Percentiles rank a stretch among this genome's conserved stretches.
Conservation (phyloP, 2,329 filamentous ascomycete genomes). For the Ophiostoma ulmi region DNA sequence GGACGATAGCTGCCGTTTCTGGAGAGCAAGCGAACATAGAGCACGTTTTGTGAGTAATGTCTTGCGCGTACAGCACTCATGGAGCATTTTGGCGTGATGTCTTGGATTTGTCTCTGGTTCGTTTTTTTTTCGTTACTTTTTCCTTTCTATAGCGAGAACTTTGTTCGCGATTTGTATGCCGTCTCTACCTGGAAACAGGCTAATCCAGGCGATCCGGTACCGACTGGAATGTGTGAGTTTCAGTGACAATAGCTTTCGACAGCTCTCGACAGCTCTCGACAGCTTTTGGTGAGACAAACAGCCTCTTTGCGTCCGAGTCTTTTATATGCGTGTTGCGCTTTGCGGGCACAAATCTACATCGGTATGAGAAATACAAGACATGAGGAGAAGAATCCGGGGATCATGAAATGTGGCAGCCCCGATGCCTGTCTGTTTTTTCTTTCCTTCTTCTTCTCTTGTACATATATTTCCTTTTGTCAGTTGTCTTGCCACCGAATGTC, state of each 20-base stretch:
- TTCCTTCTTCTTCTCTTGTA: neutral
- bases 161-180: neutral
- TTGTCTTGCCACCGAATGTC: neutral
- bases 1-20: neutral
- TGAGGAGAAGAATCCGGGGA: conserved; percentile 11
- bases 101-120: conserved; percentile 1
- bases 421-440: neutral
- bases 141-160: neutral
- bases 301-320: neutral
- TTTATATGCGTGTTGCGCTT: neutral
- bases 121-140: neutral
- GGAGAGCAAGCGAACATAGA: neutral
- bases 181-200: neutral
- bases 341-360: conserved; percentile 6
- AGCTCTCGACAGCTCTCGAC: neutral
- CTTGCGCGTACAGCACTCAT: neutral
- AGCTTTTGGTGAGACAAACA: neutral
- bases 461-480: neutral
- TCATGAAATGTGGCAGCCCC: neutral
- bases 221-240: neutral
- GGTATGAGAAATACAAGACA: conserved; percentile 17
- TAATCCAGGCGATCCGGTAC: neutral
- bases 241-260: neutral
- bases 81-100: neutral
- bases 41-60: neutral